Evolutionary conservation across 257 asterid genomes (phyloP).

Genomic region (Rauvolfia tetraphylla): DNA sequence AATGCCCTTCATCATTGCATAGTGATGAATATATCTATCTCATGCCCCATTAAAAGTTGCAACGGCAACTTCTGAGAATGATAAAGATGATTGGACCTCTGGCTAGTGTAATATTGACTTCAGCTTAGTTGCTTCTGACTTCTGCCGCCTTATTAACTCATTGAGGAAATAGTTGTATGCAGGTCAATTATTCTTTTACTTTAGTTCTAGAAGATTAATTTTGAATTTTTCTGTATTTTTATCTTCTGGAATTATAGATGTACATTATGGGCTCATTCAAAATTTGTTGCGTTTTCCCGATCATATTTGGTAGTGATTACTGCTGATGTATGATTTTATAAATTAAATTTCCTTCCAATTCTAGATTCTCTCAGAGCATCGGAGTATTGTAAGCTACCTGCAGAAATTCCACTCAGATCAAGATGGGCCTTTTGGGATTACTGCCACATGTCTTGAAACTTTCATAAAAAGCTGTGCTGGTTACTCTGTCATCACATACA

Average conservation of each 20-base stretch:
- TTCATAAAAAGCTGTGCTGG: constrained; percentile 99
- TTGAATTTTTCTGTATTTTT: neutral
- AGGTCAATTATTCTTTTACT: neutral
- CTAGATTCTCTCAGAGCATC: constrained; percentile 98
- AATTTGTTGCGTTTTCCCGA: neutral
- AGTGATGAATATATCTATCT: too few relatives aligned
- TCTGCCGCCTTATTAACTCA: neutral
- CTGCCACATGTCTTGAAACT: constrained; percentile 91
- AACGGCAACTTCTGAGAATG: neutral
- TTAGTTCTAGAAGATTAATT: neutral
- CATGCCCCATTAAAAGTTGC: neutral
- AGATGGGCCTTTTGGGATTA: constrained; percentile 90
- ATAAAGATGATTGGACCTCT: neutral
- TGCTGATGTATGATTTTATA: neutral
- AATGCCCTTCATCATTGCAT: neutral
- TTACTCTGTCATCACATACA: constrained; percentile 96
- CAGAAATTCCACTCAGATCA: constrained; percentile 94
- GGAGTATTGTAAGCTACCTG: constrained; percentile 85
- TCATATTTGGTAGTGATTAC: neutral
- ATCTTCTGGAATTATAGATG: neutral
- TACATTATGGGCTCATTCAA: neutral
- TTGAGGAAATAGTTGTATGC: neutral
- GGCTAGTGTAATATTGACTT: neutral
- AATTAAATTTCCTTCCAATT: constrained; percentile 17
- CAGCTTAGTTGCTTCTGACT: neutral